Evolutionary conservation across 176 grass and related monocot genomes (phyloP), one percentile per base, ranked within the genome.

Genomic region (Hordeum marinum): DNA sequence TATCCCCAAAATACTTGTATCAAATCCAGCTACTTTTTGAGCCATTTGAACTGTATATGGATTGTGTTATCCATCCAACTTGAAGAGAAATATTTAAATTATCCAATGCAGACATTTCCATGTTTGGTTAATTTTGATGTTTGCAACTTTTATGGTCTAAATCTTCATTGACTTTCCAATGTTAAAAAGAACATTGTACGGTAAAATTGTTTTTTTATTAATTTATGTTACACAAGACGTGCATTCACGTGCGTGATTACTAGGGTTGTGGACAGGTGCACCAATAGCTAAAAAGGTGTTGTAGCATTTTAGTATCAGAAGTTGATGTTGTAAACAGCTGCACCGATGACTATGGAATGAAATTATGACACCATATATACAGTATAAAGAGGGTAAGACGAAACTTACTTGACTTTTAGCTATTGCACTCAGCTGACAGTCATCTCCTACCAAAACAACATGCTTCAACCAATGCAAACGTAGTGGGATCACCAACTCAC

Each of bases 391-490:
- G 29, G 29, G 29, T 29, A 29, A 29, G 29, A 29, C 0, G 58
- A 83, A 48, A 21, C 63, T 62, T 87, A 94, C 95, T 84, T 80
- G 79, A 85, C 90, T 97, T 91, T 80, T 87, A 37, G 94, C 92
- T 23, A 90, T 50, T 26, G 95, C 82, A 20, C 90, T 91, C 57
- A 97, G 83, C 59, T 97, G 95, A 55, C 81, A 79, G 76, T 91
- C 90, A 86, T 97, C 90, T 14, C 95, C 95, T 8, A 97, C 92
- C 57, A 97, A 76, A 90, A 97, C 45, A 80, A 86, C 89, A 85
- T 91, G 84, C 80, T 89, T 94, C 27, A 97, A 36, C 67, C 69
- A 63, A 84, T 75, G 13, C 54, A 97, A 68, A 37, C 79, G 85
- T 32, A 97, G 68, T 7, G 90, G 95, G 14, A 97, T 97, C 17